Evolutionary conservation across 2,329 filamentous ascomycete species (phyloP).

Genomic region (Pseudonectria buxi): DNA sequence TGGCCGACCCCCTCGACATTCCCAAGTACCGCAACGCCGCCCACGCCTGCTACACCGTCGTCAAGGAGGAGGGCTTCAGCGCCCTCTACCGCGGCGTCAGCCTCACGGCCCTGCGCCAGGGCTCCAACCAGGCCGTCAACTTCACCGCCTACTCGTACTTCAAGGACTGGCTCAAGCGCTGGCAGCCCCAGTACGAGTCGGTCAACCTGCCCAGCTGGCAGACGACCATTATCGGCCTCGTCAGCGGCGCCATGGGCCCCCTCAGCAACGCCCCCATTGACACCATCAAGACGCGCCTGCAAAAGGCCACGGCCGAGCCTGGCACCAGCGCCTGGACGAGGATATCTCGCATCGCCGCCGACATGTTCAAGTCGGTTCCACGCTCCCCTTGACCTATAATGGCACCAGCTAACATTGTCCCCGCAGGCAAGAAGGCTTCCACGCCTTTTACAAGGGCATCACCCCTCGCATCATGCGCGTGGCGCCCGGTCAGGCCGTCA

Average conservation of each 20-base stretch:
- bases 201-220: conserved; percentile 74
- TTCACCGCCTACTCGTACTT: conserved; percentile 97
- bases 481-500: conserved; percentile 83
- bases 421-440: conserved; percentile 76
- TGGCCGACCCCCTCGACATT: conserved; percentile 92
- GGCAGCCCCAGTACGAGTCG: conserved; percentile 62
- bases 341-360: conserved; percentile 69
- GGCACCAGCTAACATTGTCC: no score
- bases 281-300: conserved; percentile 95
- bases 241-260: conserved; percentile 90
- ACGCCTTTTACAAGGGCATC: conserved; percentile 98
- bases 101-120: conserved; percentile 87
- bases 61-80: conserved; percentile 82
- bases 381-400: not conserved
- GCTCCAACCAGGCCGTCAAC: conserved; percentile 96
- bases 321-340: conserved; percentile 75
- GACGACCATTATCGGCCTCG: conserved; percentile 83
- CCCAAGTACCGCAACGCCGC: conserved; percentile 97
- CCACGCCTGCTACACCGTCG: conserved; percentile 73
- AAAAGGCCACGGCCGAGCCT: conserved; percentile 76
- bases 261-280: conserved; percentile 97
- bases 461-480: conserved; percentile 96
- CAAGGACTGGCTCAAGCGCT: conserved; percentile 67
- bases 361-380: conserved; percentile 68
- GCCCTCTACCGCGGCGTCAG: conserved; percentile 91